A percentile compares a stretch with the other conserved stretches of the same genome.
These are phyloP conservation scores for Ramaria sp. DNA, from an alignment of 768 basidiomycete species.

Conservation along the genomic window DNA sequence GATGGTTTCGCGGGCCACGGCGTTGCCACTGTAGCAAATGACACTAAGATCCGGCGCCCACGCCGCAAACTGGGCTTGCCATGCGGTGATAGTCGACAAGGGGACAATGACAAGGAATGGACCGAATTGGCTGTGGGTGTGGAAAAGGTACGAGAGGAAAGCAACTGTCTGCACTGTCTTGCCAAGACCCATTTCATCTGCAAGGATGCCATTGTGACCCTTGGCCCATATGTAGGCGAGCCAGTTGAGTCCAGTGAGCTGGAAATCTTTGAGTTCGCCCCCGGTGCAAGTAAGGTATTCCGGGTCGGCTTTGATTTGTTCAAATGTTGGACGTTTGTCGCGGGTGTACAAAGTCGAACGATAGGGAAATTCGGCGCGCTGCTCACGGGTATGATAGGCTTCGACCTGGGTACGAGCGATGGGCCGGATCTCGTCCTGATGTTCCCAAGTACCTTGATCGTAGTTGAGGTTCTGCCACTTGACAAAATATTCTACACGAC, in stretches of 20 bases:
- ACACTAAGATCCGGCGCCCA: conserved; percentile 98
- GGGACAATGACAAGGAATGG: conserved; percentile 98
- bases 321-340: conserved; percentile 64
- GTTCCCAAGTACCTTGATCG: conserved; percentile 94
- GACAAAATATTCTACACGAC: conserved; percentile 79
- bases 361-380: conserved; percentile 73
- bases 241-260: conserved; percentile 97
- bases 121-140: conserved; percentile 85
- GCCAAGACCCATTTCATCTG: conserved; percentile 99
- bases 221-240: conserved; percentile 93
- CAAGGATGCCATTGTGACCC: conserved; percentile 92
- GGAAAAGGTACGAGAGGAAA: conserved; percentile 91
- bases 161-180: conserved; percentile 98
- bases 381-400: conserved; percentile 66
- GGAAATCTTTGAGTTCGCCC: conserved; percentile 92
- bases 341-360: conserved; percentile 64
- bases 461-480: conserved; percentile 95
- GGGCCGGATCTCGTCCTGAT: conserved; percentile 63
- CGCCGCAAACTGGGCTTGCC: conserved; percentile 87
- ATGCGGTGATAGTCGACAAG: conserved; percentile 94
- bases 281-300: conserved; percentile 71
- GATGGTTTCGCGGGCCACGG: conserved; percentile 80
- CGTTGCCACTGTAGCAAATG: conserved; percentile 91
- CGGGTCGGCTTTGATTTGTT: conserved; percentile 80
- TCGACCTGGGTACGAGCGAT: conserved; percentile 74